Conservation (phyloP, 805 yeast genomes). For the Yarrowia keelungensis region DNA sequence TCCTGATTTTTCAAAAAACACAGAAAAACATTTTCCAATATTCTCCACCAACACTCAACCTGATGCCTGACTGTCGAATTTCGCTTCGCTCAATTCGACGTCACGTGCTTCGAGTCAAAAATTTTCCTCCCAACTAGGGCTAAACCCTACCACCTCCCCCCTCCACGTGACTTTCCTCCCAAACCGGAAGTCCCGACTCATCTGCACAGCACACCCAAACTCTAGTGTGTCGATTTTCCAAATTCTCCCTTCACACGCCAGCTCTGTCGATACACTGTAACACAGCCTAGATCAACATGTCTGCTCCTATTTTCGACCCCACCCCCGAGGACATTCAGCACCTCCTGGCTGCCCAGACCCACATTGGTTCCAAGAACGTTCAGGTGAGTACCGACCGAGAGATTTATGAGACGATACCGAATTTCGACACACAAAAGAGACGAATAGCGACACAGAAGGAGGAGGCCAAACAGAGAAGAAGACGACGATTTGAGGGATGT, state of each 20-base stretch:
- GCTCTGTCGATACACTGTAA: constrained; percentile 39
- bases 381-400: constrained; percentile 69
- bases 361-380: constrained; percentile 99
- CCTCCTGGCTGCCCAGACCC: constrained; percentile 99
- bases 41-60: no score
- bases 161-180: constrained; percentile 19
- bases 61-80: no score
- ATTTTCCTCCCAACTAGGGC: constrained; percentile 22
- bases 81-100: neutral
- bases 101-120: constrained; percentile 1
- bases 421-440: no score
- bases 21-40: no score
- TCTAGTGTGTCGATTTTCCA: constrained; percentile 38
- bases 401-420: no score
- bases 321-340: constrained; percentile 99
- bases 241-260: constrained; percentile 39
- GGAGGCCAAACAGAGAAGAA: no score
- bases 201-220: constrained; percentile 34
- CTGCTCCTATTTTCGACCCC: constrained; percentile 54
- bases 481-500: no score
- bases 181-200: constrained; percentile 24
- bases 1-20: no score
- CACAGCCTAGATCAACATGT: constrained; percentile 42
- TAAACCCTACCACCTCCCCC: constrained; percentile 8
- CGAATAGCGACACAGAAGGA: no score